These are phyloP conservation scores for Alloascoidea hylecoeti DNA, from an alignment of 805 yeast genomes.

Conservation along the genomic window DNA sequence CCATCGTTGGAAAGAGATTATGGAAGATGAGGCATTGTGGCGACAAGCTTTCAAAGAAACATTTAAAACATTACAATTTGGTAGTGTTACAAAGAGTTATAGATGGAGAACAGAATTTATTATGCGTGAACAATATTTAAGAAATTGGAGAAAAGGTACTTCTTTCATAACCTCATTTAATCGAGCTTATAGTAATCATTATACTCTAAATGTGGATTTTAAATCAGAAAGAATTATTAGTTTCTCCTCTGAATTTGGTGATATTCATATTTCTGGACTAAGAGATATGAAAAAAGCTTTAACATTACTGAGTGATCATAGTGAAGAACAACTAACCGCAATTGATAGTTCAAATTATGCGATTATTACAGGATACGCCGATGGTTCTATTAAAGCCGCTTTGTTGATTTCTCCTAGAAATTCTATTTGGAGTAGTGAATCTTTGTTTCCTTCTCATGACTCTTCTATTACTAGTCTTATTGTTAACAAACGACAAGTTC, in stretches of 20 bases:
- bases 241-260: not conserved
- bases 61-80: not conserved
- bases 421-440: not conserved
- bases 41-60: not conserved
- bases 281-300: not conserved
- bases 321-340: not conserved
- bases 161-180: not conserved
- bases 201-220: not conserved
- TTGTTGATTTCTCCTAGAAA: not conserved
- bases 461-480: not conserved
- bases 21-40: slow-evolving; percentile 1
- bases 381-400: not conserved
- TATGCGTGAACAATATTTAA: not conserved
- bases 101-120: not conserved
- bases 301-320: too few relatives aligned
- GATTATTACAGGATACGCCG: not conserved
- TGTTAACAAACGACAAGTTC: not conserved
- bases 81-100: not conserved
- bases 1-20: not conserved
- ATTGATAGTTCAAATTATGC: not conserved
- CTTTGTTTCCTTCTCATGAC: not conserved
- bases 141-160: not conserved
- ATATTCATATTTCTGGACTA: not conserved
- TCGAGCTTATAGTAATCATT: not conserved
- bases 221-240: not conserved